Percentiles rank a stretch among this genome's conserved stretches.
Conservation (phyloP, 352 stramenopile species). For the Blastocystis sp. region DNA sequence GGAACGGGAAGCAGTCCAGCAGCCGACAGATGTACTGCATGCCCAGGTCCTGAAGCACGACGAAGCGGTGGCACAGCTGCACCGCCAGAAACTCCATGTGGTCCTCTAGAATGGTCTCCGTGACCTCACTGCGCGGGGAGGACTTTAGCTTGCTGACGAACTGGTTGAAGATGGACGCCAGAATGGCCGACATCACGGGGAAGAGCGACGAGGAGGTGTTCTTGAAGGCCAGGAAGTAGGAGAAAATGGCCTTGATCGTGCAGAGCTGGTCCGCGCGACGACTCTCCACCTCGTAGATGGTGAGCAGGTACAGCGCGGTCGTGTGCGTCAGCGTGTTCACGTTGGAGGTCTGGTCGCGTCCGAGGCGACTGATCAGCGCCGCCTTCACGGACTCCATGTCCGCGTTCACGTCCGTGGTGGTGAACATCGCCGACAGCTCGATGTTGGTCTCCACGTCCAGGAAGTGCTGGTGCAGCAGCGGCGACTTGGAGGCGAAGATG, state of each 20-base stretch:
- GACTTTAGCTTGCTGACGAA: background rate
- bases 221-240: constrained; percentile 16
- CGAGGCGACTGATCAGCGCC: constrained; percentile 14
- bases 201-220: background rate
- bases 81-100: constrained; percentile 51
- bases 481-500: constrained; percentile 38
- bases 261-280: background rate
- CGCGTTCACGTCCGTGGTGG: background rate
- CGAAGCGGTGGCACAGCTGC: constrained; percentile 3
- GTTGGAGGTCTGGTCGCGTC: background rate
- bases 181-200: constrained; percentile 22
- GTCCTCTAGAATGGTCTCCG: constrained; percentile 27
- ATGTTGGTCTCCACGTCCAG: constrained; percentile 51
- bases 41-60: constrained; percentile 23
- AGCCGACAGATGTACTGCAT: constrained; percentile 29
- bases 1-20: constrained; percentile 15
- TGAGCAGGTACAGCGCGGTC: constrained; percentile 14
- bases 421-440: constrained; percentile 27
- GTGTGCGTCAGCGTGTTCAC: constrained; percentile 13
- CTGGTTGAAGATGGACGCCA: constrained; percentile 29
- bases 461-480: constrained; percentile 21
- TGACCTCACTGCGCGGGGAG: background rate
- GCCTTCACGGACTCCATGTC: background rate
- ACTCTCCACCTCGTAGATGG: constrained; percentile 41
- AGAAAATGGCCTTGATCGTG: constrained; percentile 40